These are phyloP conservation scores for Paramarasmius palmivorus DNA, from an alignment of 1,284 basidiomycete species.

Conservation along the genomic window DNA sequence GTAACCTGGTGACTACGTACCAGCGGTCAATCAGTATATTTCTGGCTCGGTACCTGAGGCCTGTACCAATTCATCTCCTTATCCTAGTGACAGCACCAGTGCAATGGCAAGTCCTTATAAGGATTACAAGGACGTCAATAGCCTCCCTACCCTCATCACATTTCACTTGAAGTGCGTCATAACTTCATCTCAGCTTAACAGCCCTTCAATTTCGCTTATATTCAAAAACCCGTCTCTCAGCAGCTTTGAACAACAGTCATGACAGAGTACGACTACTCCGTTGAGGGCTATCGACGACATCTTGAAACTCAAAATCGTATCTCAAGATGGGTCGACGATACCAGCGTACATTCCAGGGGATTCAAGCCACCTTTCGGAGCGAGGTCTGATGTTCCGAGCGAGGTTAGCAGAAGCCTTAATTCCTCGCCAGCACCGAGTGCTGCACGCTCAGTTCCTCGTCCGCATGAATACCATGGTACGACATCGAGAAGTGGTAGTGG, in stretches of 20 bases:
- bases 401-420: not conserved
- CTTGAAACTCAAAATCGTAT: conserved; percentile 6
- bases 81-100: too few relatives aligned
- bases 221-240: too few relatives aligned
- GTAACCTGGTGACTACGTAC: too few relatives aligned
- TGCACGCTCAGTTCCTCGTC: not conserved
- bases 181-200: too few relatives aligned
- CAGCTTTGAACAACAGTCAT: not conserved
- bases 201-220: too few relatives aligned
- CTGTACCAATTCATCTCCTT: too few relatives aligned
- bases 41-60: too few relatives aligned
- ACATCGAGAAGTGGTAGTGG: not conserved
- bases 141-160: too few relatives aligned
- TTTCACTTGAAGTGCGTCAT: too few relatives aligned
- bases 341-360: conserved; percentile 11
- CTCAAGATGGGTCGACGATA: conserved; percentile 15
- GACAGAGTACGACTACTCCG: conserved; percentile 18
- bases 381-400: conserved; percentile 1
- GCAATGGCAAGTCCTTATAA: too few relatives aligned
- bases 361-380: conserved; percentile 11
- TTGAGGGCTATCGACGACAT: conserved; percentile 15
- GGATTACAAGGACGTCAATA: too few relatives aligned
- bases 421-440: not conserved
- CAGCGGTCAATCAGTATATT: too few relatives aligned
- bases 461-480: conserved; percentile 1